Percentiles rank a stretch among this genome's conserved stretches.
Conservation (phyloP, 1,284 basidiomycete species). For the Apiotrichum gracile region DNA sequence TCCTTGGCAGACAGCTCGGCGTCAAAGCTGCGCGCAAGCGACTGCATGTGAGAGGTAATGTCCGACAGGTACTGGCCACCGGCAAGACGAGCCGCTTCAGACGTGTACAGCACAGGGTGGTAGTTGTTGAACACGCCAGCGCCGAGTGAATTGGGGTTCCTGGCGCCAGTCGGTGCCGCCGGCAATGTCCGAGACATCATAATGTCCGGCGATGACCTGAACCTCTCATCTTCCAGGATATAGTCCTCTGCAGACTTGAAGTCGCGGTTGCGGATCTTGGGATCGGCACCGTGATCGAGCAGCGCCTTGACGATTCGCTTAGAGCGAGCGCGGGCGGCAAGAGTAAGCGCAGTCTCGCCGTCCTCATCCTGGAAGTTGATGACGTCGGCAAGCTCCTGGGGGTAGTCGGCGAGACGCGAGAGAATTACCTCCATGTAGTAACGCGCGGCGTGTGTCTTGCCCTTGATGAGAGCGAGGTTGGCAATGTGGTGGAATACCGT, state of each 20-base stretch:
- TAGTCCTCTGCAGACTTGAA: constrained; percentile 98
- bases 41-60: constrained; percentile 79
- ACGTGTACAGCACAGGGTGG: constrained; percentile 71
- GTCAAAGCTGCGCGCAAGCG: constrained; percentile 87
- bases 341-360: constrained; percentile 93
- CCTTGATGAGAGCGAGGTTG: constrained; percentile 96
- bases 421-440: constrained; percentile 99
- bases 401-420: constrained; percentile 83
- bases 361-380: constrained; percentile 99
- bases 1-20: constrained; percentile 88
- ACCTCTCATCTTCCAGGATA: constrained; percentile 96
- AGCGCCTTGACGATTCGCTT: constrained; percentile 95
- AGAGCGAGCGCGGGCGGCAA: constrained; percentile 92
- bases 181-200: constrained; percentile 11
- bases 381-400: constrained; percentile 93
- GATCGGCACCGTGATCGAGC: constrained; percentile 94
- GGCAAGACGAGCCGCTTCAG: constrained; percentile 78
- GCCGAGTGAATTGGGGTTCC: constrained; percentile 14
- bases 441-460: constrained; percentile 93
- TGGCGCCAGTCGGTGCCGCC: not conserved
- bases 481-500: constrained; percentile 99
- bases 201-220: constrained; percentile 71
- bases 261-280: constrained; percentile 91
- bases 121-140: constrained; percentile 14
- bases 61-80: constrained; percentile 79